These are phyloP conservation scores for Sphagnum fallax DNA, from an alignment of 228 moss, liverwort and hornwort species.

Conservation along the genomic window DNA sequence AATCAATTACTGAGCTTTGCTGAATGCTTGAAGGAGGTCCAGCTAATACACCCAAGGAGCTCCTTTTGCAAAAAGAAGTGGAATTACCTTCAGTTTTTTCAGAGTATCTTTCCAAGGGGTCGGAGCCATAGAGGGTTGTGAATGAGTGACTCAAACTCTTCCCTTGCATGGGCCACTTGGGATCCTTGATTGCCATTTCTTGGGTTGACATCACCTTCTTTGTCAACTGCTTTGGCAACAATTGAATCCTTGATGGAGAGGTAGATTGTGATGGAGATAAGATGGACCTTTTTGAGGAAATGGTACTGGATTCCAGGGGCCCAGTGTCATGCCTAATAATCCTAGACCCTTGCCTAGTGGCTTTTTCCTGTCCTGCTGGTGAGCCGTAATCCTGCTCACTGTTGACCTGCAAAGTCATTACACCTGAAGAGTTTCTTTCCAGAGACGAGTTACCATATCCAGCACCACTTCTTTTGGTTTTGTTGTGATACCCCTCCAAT, in stretches of 20 bases:
- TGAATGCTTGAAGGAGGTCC: not conserved
- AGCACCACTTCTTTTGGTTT: slow-evolving; percentile 1
- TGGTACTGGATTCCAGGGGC: slow-evolving; percentile 24
- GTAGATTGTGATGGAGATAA: no score
- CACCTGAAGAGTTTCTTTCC: slow-evolving; percentile 22
- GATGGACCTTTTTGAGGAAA: slow-evolving; percentile 1
- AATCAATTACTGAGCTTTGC: not conserved
- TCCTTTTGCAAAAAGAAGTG: not conserved
- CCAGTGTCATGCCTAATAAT: slow-evolving; percentile 8
- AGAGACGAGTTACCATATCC: slow-evolving; percentile 11
- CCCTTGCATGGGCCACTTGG: slow-evolving; percentile 31
- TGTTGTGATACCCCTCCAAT: slow-evolving; percentile 8
- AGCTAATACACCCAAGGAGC: not conserved
- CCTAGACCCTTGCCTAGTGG: not conserved
- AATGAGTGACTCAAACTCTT: slow-evolving; percentile 24
- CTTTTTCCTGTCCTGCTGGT: not conserved
- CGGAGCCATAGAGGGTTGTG: not conserved
- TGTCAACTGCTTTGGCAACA: no score
- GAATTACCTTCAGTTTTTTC: no score
- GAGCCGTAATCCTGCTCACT: slow-evolving; percentile 1
- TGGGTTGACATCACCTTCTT: not conserved
- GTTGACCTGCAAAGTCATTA: slow-evolving; percentile 5
- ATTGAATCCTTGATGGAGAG: no score
- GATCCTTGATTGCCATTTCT: slow-evolving; percentile 15
- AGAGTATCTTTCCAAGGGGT: no score